A percentile compares a stretch with the other conserved stretches of the same genome.
phyloP scores from a whole-genome alignment of 805 yeast genomes.

The Ascoidea asiatica region DNA sequence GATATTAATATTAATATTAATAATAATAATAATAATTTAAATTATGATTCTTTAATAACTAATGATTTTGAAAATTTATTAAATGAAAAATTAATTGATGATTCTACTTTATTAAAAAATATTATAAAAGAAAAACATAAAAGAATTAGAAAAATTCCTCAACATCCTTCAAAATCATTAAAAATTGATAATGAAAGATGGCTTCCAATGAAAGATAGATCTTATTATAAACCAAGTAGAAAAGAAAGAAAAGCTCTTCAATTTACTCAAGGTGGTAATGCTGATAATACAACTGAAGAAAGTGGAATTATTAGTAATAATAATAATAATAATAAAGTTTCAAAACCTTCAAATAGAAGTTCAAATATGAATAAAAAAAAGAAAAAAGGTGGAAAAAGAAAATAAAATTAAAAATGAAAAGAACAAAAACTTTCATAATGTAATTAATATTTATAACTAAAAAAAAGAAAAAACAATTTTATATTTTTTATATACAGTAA shows the following conservation, averaged over 20 bases:
- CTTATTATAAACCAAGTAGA: slow-evolving; percentile 69
- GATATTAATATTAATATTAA: slow-evolving; percentile 15
- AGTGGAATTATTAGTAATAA: slow-evolving; percentile 7
- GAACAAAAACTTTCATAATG: too few species aligned
- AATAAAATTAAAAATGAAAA: too few species aligned
- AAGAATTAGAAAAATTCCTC: slow-evolving; percentile 16
- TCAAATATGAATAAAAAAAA: neutral
- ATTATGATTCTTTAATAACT: slow-evolving; percentile 18
- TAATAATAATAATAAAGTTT: neutral
- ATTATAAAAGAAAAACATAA: slow-evolving; percentile 12
- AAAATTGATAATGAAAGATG: slow-evolving; percentile 68
- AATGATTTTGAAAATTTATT: slow-evolving; percentile 11
- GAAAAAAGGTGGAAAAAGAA: neutral
- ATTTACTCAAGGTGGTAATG: slow-evolving; percentile 50
- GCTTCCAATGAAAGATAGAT: slow-evolving; percentile 80
- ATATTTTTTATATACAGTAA: too few species aligned
- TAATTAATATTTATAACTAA: too few species aligned
- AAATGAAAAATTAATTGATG: slow-evolving; percentile 9
- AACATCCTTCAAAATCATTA: slow-evolving; percentile 15
- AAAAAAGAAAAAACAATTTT: too few species aligned
- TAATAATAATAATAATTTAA: slow-evolving; percentile 17
- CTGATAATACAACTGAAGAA: slow-evolving; percentile 32
- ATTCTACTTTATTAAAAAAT: slow-evolving; percentile 10
- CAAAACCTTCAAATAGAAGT: neutral
- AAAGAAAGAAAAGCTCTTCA: slow-evolving; percentile 34